Evolutionary conservation across 768 basidiomycete species (phyloP), one percentile per base, ranked within the genome.

Genomic region (Leccinum fibrillosum): DNA sequence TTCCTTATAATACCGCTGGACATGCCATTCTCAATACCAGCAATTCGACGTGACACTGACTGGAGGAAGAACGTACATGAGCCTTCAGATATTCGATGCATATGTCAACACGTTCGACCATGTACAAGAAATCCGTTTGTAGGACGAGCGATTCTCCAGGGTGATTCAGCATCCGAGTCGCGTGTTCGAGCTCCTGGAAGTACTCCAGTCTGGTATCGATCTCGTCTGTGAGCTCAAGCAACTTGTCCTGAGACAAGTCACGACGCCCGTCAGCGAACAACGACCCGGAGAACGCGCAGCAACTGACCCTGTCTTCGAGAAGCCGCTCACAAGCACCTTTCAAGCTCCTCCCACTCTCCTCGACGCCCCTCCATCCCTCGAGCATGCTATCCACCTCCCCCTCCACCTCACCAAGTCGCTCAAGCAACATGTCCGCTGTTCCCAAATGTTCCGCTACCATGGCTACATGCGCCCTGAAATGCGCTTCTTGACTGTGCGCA

Each of bases 71-170:
- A 76, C 92, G 66, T 72, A 95, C 95, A 72, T 97, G 92, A 12
- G 79, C 79, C 69, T 88, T 88, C 30, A 99, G 76, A 69, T 91
- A 98, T 52, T 92, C 90, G 50, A 98, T 89, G 69, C 96, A 98
- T 44, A 94, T 88, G 65, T 97, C 95, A 32, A 98, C 87, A 7
- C 94, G 84, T 65, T 96, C 94, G 37, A 98, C 92, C 94, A 96
- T 96, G 65, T 93, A 91, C 55, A 98, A 73, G 71, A 98, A 98
- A 66, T 95, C 94, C 0, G 88, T 84, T 62, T 93, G 86, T 10
- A 96, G 81, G 54, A 98, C 96, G 21, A 98, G 82, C 0, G 90
- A 86, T 60, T 95, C 92, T 28, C 94, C 94, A 3, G 96, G 95
- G 65, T 92, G 86, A 68, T 98, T 98, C 50, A 99, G 80, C 86